Base-by-base conservation (phyloP, 2,329 filamentous ascomycete genomes). In the Ascochyta viciae-villosae region DNA sequence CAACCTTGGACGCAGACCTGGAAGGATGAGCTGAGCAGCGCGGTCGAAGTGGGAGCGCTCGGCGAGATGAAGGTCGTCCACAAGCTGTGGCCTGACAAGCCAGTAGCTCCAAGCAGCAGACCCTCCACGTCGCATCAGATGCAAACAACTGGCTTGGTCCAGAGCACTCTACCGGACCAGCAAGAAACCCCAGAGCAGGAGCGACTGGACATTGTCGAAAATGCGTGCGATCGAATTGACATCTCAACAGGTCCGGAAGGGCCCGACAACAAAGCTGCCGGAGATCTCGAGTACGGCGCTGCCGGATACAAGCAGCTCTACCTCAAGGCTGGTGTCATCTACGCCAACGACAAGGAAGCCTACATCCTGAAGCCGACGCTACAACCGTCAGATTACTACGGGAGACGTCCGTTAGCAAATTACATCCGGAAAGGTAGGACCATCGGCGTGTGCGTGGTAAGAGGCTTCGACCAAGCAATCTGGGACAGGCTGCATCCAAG, bases 11-110 rank as follows among this genome's bases (percentile, higher is more conserved):
- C 90, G 1, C 87, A 95, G 65, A 96, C 94, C 1, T 99, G 95
- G 92, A 85, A 84, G 48, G 93, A 97, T 68, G 94, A 99, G 75
- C 80, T 99, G 7, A 87, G 89, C 62, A 96, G 92, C 74, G 96
- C 95, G 5, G 83, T 96, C 6, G 91, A 96, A 46, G 91, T 97
- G 54, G 95, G 95, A 1, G 88, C 94, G 1, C 81, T 89, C 9
- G 95, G 94, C 0, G 95, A 99, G 76, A 89, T 95, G 77, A 98
- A 98, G 74, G 88, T 97, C 7, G 86, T 91, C 0, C 87, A 96
- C 75, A 87, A 82, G 33, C 78, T 98, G 8, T 97, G 93, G 92
- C 89, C 90, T 0, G 84, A 86, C 42, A 81, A 84, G 82, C 84
- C 46, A 78, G 87, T 72, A 83, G 85, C 43, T 75, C 76, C 29